Evolutionary conservation across 2,329 filamentous ascomycete genomes (phyloP).

Genomic region (Aspergillus sp.): DNA sequence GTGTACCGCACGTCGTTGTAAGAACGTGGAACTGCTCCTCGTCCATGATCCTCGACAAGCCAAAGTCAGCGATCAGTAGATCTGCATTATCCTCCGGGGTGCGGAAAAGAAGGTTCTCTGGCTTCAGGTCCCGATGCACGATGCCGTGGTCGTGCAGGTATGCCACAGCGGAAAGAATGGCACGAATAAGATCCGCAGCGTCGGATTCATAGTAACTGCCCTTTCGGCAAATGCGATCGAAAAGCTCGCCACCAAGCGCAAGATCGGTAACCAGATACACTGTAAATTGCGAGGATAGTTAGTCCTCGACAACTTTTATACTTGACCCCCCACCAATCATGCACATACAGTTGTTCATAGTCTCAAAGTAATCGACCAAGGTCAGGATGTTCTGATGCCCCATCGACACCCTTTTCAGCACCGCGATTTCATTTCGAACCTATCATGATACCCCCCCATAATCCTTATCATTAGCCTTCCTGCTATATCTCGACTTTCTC

Average conservation of each 20-base stretch:
- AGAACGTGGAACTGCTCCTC: slow-evolving; percentile 97
- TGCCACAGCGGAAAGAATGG: slow-evolving; percentile 93
- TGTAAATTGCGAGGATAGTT: slow-evolving; percentile 31
- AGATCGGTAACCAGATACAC: slow-evolving; percentile 97
- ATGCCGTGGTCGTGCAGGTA: slow-evolving; percentile 99
- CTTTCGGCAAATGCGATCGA: slow-evolving; percentile 98
- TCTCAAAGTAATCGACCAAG: slow-evolving; percentile 98
- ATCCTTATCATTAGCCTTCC: slow-evolving; percentile 14
- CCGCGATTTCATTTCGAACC: slow-evolving; percentile 97
- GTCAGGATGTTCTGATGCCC: slow-evolving; percentile 98
- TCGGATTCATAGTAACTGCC: slow-evolving; percentile 98
- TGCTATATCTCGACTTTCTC: slow-evolving; percentile 5
- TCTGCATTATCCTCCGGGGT: slow-evolving; percentile 98
- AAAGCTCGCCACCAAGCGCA: slow-evolving; percentile 92
- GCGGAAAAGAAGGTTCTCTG: slow-evolving; percentile 93
- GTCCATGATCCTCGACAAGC: slow-evolving; percentile 95
- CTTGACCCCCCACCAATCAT: background rate
- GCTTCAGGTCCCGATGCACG: slow-evolving; percentile 95
- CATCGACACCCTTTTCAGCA: slow-evolving; percentile 97
- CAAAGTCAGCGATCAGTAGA: slow-evolving; percentile 95
- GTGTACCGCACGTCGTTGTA: slow-evolving; percentile 95
- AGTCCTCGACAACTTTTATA: slow-evolving; percentile 9
- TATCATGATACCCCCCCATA: slow-evolving; percentile 39
- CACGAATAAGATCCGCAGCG: slow-evolving; percentile 90
- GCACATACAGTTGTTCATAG: slow-evolving; percentile 85